Percentiles rank a stretch among this genome's conserved stretches.
These are phyloP conservation scores for Suhomyces vadensis DNA, from an alignment of 805 yeast genomes.

Conservation along the genomic window DNA sequence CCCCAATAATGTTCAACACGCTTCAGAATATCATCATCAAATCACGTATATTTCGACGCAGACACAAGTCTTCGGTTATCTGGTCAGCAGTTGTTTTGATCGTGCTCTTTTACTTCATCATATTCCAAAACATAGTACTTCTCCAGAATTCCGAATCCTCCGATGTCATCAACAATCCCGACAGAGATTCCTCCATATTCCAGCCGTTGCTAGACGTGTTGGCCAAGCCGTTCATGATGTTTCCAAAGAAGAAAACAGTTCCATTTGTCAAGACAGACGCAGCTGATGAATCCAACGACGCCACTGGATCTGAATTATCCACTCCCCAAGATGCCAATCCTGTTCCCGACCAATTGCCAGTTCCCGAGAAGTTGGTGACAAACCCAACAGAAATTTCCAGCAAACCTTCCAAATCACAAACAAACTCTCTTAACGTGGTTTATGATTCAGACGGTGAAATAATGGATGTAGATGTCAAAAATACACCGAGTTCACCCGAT, in stretches of 20 bases:
- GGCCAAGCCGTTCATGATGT: not conserved
- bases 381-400: too few species aligned
- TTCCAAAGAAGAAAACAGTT: constrained; percentile 12
- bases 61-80: constrained; percentile 8
- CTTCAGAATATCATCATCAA: constrained; percentile 2
- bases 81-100: constrained; percentile 7
- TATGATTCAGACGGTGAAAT: too few species aligned
- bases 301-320: not conserved
- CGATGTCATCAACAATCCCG: constrained; percentile 9
- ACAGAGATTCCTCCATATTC: constrained; percentile 7
- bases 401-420: too few species aligned
- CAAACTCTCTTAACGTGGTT: too few species aligned
- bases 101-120: constrained; percentile 10
- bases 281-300: too few species aligned
- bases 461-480: too few species aligned
- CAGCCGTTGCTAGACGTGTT: constrained; percentile 1
- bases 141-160: not conserved
- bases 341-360: not conserved
- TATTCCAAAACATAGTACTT: constrained; percentile 11
- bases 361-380: not conserved
- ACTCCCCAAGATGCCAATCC: not conserved
- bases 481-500: too few species aligned
- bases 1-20: constrained; percentile 4
- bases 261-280: constrained; percentile 12
- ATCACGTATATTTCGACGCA: constrained; percentile 9